Evolutionary conservation across 352 stramenopile species (phyloP).

Genomic region (Phytopythium cucurbitacearum): DNA sequence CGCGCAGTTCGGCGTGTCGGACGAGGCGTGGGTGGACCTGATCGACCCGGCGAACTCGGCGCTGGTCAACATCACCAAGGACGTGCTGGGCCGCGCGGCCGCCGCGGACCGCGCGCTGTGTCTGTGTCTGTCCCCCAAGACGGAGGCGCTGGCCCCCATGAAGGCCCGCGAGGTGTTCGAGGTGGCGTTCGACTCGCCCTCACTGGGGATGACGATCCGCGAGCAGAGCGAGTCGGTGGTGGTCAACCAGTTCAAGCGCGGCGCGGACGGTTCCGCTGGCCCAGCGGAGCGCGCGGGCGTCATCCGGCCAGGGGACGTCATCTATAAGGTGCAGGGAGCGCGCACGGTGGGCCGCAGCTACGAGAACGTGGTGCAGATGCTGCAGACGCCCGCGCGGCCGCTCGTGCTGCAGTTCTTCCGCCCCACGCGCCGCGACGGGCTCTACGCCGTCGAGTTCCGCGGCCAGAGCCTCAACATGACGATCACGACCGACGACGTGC

Average conservation of each 20-base stretch:
- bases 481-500: conserved; percentile 81
- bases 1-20: conserved; percentile 69
- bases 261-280: conserved; percentile 39
- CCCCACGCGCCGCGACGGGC: conserved; percentile 64
- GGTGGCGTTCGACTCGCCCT: conserved; percentile 60
- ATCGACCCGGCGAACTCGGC: conserved; percentile 80
- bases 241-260: conserved; percentile 81
- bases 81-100: conserved; percentile 43
- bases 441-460: conserved; percentile 83
- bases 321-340: conserved; percentile 83
- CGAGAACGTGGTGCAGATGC: conserved; percentile 83
- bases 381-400: conserved; percentile 71
- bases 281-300: conserved; percentile 49
- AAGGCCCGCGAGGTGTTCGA: conserved; percentile 80
- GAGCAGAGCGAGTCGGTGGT: conserved; percentile 83
- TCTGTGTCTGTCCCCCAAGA: conserved; percentile 80
- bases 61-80: conserved; percentile 81
- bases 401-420: conserved; percentile 83
- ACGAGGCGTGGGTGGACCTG: conserved; percentile 85
- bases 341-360: conserved; percentile 74
- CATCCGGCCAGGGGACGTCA: conserved; percentile 73
- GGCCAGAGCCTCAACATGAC: conserved; percentile 80
- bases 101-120: conserved; percentile 54
- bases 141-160: conserved; percentile 74
- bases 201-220: conserved; percentile 81